Evolutionary conservation across 2,329 filamentous ascomycete species (phyloP).

Genomic region (Coniochaeta pulveracea): DNA sequence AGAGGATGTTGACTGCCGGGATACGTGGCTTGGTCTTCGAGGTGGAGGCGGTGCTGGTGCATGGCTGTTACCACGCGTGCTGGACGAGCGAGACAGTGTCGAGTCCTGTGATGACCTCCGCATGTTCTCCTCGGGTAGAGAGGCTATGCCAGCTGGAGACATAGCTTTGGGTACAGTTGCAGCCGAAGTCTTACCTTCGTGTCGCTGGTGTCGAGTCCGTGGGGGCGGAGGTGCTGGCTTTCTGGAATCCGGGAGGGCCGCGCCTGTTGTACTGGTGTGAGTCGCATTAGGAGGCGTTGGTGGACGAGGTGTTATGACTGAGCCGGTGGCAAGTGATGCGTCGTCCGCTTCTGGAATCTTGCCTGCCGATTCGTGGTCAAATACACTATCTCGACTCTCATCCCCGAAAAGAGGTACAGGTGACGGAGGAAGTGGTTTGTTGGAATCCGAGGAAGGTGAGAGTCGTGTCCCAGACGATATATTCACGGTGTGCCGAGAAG

Average conservation of each 20-base stretch:
- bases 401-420: constrained; percentile 34
- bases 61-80: constrained; percentile 26
- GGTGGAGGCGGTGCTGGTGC: constrained; percentile 45
- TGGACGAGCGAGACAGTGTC: constrained; percentile 31
- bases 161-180: constrained; percentile 8
- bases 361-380: constrained; percentile 41
- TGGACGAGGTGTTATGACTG: constrained; percentile 19
- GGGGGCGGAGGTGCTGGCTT: constrained; percentile 39
- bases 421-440: constrained; percentile 51
- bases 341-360: constrained; percentile 34
- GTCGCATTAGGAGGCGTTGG: constrained; percentile 27
- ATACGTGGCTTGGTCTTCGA: constrained; percentile 30
- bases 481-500: constrained; percentile 9
- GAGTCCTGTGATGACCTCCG: constrained; percentile 40
- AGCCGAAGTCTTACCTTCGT: constrained; percentile 27
- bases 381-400: constrained; percentile 37
- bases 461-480: constrained; percentile 19
- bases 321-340: constrained; percentile 14
- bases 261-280: constrained; percentile 19
- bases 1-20: constrained; percentile 17
- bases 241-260: constrained; percentile 17
- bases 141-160: constrained; percentile 8
- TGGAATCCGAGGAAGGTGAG: constrained; percentile 35
- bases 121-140: constrained; percentile 22
- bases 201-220: constrained; percentile 34